Conservation (phyloP, 1,284 basidiomycete genomes). For the Rhizoctonia solani region DNA sequence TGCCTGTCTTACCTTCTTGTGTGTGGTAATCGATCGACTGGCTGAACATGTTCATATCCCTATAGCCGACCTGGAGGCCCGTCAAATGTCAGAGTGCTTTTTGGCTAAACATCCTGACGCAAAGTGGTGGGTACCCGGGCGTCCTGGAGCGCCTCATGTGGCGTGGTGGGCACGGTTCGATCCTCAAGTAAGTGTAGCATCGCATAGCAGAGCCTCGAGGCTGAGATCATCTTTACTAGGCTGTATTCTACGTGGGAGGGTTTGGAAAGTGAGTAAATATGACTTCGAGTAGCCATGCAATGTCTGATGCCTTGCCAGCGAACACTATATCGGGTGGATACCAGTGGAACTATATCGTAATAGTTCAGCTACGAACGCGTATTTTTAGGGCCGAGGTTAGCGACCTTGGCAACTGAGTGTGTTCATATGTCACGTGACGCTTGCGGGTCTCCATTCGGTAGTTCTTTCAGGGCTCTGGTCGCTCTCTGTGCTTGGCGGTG, state of each 20-base stretch:
- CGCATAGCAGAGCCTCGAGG: neutral
- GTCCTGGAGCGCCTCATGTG: conserved; percentile 35
- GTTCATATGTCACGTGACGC: neutral
- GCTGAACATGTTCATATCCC: neutral
- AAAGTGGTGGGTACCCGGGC: conserved; percentile 38
- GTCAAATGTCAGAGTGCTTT: conserved; percentile 37
- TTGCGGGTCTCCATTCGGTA: conserved; percentile 8
- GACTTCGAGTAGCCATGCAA: neutral
- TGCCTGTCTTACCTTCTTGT: neutral
- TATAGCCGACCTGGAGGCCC: conserved; percentile 1
- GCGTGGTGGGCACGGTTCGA: conserved; percentile 40
- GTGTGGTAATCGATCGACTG: neutral
- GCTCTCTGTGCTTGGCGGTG: conserved; percentile 15
- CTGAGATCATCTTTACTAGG: conserved; percentile 32
- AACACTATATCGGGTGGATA: conserved; percentile 47
- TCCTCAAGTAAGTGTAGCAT: conserved; percentile 34
- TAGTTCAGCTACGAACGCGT: neutral
- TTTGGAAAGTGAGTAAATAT: conserved; percentile 48
- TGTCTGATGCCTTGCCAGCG: conserved; percentile 24
- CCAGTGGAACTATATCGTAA: conserved; percentile 47
- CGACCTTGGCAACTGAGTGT: conserved; percentile 15
- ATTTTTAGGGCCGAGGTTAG: neutral
- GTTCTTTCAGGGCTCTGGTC: conserved; percentile 8
- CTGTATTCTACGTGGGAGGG: conserved; percentile 52
- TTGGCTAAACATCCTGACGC: conserved; percentile 37